phyloP scores from a whole-genome alignment of 1,139 yeast species.

The Casaregolazyma lundiana region DNA sequence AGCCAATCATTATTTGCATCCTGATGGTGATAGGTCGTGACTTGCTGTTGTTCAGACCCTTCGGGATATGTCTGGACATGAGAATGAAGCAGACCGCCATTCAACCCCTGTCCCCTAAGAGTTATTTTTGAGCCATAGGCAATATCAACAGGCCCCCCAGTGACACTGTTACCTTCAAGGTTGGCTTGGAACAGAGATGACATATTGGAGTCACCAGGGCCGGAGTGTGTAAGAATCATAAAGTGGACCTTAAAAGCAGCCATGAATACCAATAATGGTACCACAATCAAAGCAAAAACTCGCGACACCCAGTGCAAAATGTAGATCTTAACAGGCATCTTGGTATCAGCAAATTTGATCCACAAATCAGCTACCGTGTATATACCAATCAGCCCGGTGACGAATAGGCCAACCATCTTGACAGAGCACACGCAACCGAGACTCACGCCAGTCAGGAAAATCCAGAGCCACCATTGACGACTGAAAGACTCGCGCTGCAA shows the following conservation, averaged over 20 bases:
- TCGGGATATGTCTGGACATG: constrained; percentile 91
- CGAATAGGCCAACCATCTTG: constrained; percentile 93
- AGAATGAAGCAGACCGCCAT: constrained; percentile 91
- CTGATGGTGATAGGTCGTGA: constrained; percentile 89
- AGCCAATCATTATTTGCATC: constrained; percentile 90
- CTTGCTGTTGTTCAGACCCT: constrained; percentile 95
- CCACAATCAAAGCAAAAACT: constrained; percentile 57
- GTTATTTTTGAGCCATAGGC: constrained; percentile 77
- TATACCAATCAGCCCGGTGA: constrained; percentile 79
- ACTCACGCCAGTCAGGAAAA: constrained; percentile 67
- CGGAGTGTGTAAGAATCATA: constrained; percentile 65
- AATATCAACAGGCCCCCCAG: constrained; percentile 84
- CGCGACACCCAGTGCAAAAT: constrained; percentile 68
- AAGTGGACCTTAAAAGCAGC: constrained; percentile 79
- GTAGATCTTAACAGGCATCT: constrained; percentile 43
- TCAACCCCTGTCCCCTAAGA: constrained; percentile 82
- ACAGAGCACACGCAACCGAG: constrained; percentile 85
- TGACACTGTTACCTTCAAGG: constrained; percentile 71
- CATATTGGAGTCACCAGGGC: constrained; percentile 97
- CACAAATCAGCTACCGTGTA: constrained; percentile 74
- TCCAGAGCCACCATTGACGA: constrained; percentile 94
- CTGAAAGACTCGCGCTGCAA: constrained; percentile 61
- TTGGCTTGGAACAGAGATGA: constrained; percentile 95
- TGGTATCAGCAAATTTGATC: constrained; percentile 53
- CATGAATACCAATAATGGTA: constrained; percentile 71